Conservation (phyloP, 805 yeast species). For the Yarrowia osloensis region DNA sequence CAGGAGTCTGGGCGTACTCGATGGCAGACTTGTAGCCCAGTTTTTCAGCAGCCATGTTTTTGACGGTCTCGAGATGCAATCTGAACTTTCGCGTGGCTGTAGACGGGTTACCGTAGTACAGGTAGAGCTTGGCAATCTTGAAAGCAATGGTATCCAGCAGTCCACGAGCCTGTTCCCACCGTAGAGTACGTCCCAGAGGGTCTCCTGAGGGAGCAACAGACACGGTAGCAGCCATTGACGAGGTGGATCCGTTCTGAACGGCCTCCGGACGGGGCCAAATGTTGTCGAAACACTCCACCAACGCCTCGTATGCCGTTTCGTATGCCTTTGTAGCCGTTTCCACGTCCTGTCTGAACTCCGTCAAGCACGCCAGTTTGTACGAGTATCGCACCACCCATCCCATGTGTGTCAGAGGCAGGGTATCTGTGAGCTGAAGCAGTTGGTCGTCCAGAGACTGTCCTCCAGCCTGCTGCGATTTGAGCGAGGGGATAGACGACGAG, state of each 20-base stretch:
- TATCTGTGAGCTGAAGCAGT: constrained; percentile 5
- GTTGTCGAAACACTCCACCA: constrained; percentile 47
- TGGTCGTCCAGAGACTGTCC: constrained; percentile 21
- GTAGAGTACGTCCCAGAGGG: constrained; percentile 36
- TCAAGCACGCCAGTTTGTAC: constrained; percentile 52
- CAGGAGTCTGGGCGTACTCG: constrained; percentile 34
- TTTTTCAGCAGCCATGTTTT: constrained; percentile 44
- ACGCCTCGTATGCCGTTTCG: constrained; percentile 56
- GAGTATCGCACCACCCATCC: constrained; percentile 55
- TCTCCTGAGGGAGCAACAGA: background rate
- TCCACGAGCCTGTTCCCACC: constrained; percentile 51
- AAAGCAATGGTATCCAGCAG: constrained; percentile 63
- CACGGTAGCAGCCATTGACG: constrained; percentile 13
- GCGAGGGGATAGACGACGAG: background rate
- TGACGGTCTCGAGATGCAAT: constrained; percentile 59
- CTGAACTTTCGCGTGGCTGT: constrained; percentile 64
- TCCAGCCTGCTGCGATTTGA: constrained; percentile 4
- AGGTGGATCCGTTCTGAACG: background rate
- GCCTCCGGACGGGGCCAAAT: constrained; percentile 34
- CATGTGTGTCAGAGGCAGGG: background rate
- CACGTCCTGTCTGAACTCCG: constrained; percentile 51
- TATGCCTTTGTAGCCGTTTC: constrained; percentile 54
- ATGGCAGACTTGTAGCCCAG: constrained; percentile 37
- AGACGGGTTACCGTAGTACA: constrained; percentile 60
- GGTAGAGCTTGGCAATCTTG: constrained; percentile 61